Evolutionary conservation across 2,329 filamentous ascomycete genomes (phyloP).

Genomic region (Alternaria panax): DNA sequence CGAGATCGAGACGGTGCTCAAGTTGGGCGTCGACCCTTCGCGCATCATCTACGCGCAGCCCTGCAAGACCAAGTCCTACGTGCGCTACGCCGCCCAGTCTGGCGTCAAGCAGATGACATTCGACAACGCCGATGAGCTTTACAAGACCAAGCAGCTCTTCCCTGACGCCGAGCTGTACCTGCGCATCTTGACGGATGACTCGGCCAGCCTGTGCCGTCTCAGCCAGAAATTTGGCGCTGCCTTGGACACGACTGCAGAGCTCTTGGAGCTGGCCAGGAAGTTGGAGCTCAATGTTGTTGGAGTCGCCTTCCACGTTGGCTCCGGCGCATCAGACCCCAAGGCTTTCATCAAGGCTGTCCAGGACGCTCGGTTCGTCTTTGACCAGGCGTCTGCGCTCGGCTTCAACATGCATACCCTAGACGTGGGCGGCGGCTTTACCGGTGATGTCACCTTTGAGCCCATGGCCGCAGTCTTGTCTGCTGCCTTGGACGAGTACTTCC

Average conservation of each 20-base stretch:
- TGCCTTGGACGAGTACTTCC: constrained; percentile 89
- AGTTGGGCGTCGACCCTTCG: constrained; percentile 80
- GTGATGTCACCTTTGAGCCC: constrained; percentile 88
- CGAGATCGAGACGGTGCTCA: constrained; percentile 91
- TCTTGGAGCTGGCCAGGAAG: constrained; percentile 80
- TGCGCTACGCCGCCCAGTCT: constrained; percentile 83
- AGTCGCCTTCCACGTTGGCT: constrained; percentile 97
- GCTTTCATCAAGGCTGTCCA: constrained; percentile 90
- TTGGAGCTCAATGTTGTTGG: constrained; percentile 90
- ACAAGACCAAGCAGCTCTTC: constrained; percentile 94
- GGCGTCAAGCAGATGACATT: constrained; percentile 99
- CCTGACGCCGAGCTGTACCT: constrained; percentile 90
- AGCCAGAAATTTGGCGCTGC: constrained; percentile 98
- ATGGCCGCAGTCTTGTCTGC: constrained; percentile 83
- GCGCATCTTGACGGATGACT: constrained; percentile 95
- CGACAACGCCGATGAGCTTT: constrained; percentile 96
- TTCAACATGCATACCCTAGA: constrained; percentile 87
- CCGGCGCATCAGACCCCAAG: constrained; percentile 90
- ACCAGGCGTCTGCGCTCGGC: constrained; percentile 78
- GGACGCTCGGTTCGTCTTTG: constrained; percentile 88
- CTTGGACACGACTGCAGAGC: constrained; percentile 77
- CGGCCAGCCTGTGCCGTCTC: constrained; percentile 88
- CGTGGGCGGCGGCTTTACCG: constrained; percentile 90
- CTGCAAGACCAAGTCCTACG: constrained; percentile 98
- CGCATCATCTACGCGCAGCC: constrained; percentile 99